Evolutionary conservation across 495 filamentous ascomycete species (phyloP).

Genomic region (Trichoderma parareesei): DNA sequence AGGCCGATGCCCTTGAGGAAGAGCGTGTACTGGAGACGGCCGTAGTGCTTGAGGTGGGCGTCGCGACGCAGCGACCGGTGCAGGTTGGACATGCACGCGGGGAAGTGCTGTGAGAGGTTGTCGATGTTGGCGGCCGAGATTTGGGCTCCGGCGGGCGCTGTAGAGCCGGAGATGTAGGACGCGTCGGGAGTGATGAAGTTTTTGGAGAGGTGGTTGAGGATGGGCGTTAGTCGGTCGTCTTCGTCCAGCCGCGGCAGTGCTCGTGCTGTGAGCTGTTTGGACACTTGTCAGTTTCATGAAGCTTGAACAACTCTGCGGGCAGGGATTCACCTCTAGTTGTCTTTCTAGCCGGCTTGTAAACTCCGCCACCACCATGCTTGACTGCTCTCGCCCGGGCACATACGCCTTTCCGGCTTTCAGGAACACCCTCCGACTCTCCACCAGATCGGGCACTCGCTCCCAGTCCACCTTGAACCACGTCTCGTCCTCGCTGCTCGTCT

Average conservation of each 20-base stretch:
- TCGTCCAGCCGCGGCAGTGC: slow-evolving; percentile 90
- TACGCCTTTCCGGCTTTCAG: slow-evolving; percentile 79
- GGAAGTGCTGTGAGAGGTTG: slow-evolving; percentile 76
- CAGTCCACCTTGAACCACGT: slow-evolving; percentile 94
- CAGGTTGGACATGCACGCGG: slow-evolving; percentile 86
- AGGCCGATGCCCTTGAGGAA: slow-evolving; percentile 97
- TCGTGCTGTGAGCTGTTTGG: slow-evolving; percentile 64
- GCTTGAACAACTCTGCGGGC: neutral
- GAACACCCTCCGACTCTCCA: slow-evolving; percentile 70
- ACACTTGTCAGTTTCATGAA: neutral
- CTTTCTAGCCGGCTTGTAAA: slow-evolving; percentile 71
- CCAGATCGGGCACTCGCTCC: slow-evolving; percentile 82
- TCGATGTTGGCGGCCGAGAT: slow-evolving; percentile 77
- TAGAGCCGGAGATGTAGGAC: slow-evolving; percentile 51
- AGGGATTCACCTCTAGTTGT: slow-evolving; percentile 60
- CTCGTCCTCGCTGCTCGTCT: slow-evolving; percentile 55
- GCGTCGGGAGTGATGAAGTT: slow-evolving; percentile 89
- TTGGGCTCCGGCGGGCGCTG: slow-evolving; percentile 49
- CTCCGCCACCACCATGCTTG: slow-evolving; percentile 80
- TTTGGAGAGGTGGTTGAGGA: slow-evolving; percentile 83
- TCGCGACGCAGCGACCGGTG: slow-evolving; percentile 78
- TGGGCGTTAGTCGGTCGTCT: slow-evolving; percentile 90
- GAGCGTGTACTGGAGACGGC: slow-evolving; percentile 88
- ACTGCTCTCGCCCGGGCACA: slow-evolving; percentile 78
- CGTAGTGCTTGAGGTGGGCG: slow-evolving; percentile 85